phyloP scores from a whole-genome alignment of 768 basidiomycete species.

The Trichaptum fuscoviolaceum region DNA sequence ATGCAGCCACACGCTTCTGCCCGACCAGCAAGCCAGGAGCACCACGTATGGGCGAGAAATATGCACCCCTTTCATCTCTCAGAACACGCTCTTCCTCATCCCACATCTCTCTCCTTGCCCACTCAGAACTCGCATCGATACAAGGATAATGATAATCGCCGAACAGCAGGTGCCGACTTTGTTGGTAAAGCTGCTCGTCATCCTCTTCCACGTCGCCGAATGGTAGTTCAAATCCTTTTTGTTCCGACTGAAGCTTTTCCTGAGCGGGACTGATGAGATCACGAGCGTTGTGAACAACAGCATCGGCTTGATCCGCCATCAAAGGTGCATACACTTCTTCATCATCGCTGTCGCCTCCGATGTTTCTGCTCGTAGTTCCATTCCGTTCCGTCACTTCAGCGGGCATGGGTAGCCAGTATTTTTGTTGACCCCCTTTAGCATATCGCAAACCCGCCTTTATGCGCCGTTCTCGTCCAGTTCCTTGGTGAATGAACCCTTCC shows the following conservation, averaged over 20 bases:
- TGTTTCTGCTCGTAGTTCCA: constrained; percentile 33
- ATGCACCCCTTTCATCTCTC: constrained; percentile 66
- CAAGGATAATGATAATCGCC: constrained; percentile 90
- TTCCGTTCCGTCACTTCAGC: constrained; percentile 38
- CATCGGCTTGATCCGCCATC: constrained; percentile 53
- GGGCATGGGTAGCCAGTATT: constrained; percentile 92
- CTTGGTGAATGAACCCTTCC: constrained; percentile 89
- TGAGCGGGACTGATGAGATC: constrained; percentile 36
- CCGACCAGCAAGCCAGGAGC: constrained; percentile 24
- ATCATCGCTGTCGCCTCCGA: constrained; percentile 32
- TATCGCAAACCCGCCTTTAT: constrained; percentile 93
- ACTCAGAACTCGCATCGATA: constrained; percentile 81
- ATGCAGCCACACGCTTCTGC: background rate
- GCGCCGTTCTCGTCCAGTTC: constrained; percentile 75
- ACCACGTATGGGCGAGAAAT: constrained; percentile 58
- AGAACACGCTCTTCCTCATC: constrained; percentile 84
- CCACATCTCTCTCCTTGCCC: constrained; percentile 61
- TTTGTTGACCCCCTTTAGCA: constrained; percentile 80
- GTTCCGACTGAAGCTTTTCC: constrained; percentile 17
- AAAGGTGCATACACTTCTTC: constrained; percentile 74
- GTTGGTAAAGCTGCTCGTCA: constrained; percentile 72
- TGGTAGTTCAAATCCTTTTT: constrained; percentile 49
- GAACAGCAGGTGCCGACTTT: constrained; percentile 77
- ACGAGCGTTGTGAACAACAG: constrained; percentile 59
- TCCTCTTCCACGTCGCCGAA: constrained; percentile 65